Evolutionary conservation across 2,329 filamentous ascomycete species (phyloP).

Genomic region (Neoscytalidium dimidiatum): DNA sequence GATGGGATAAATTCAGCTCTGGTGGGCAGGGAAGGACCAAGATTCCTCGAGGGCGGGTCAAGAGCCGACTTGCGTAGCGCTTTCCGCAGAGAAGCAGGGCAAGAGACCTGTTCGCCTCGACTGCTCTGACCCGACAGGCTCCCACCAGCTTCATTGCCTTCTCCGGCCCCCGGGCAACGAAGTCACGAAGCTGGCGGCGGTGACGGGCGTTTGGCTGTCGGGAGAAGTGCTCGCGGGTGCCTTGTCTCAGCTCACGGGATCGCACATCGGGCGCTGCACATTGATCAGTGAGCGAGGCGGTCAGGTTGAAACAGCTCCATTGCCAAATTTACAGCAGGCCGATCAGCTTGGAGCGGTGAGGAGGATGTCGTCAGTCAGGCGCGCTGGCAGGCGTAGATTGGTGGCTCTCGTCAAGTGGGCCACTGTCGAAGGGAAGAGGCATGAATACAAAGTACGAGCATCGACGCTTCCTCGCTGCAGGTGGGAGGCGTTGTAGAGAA

Average conservation of each 20-base stretch:
- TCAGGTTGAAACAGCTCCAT: conserved; percentile 10
- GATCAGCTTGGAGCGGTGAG: neutral
- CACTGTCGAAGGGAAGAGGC: conserved; percentile 17
- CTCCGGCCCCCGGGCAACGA: neutral
- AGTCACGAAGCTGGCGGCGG: neutral
- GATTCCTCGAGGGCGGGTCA: neutral
- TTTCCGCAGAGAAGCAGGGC: neutral
- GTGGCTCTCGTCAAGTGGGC: neutral
- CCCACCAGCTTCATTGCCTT: too few species aligned
- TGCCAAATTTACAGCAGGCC: neutral
- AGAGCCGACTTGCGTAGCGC: neutral
- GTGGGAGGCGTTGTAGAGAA: neutral
- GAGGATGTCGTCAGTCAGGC: neutral
- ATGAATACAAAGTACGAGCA: conserved; percentile 20
- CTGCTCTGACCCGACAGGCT: neutral
- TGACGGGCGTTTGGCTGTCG: neutral
- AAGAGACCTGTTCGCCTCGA: neutral
- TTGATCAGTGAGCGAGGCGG: conserved; percentile 5
- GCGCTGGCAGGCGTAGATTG: conserved; percentile 9
- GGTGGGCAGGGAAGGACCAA: neutral
- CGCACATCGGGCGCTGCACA: conserved; percentile 1
- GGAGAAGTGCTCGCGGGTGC: neutral
- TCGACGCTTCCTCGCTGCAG: conserved; percentile 8
- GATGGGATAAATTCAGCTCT: neutral
- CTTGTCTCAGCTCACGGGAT: neutral